Base-by-base conservation (phyloP, 148 eudicot species). In the Cornus suecica region DNA sequence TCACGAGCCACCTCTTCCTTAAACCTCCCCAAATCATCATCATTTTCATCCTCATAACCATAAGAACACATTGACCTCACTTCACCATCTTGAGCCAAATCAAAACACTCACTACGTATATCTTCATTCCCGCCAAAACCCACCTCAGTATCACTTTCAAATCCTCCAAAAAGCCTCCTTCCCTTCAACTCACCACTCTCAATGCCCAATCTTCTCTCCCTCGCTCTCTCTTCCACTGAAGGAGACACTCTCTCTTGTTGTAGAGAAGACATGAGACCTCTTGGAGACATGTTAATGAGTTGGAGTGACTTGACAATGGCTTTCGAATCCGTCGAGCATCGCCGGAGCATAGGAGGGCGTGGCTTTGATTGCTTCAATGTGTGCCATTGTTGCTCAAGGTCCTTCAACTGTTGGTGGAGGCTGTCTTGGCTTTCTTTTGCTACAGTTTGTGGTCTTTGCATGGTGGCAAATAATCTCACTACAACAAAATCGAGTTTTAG, bases 201-300 rank as follows among this genome's bases (percentile, higher is more conserved):
- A 16, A 13, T 48, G 2, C 4, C 54, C 20, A 48, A 1, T 16
- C 20, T 66, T 24, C 70, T 48, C 54, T 48, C 54, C 1, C 54
- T 48, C 5, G 2, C 18, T 48, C 13, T 48, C 54, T 48, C 54
- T 48, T 1, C 20, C 54, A 48, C 54, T 48, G 54, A 48, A 48
- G 18, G 20, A 48, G 54, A 48, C 54, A 16, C 15, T 8, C 72
- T 10, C 42, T 37, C 37, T 7, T 32, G 42, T 15, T 74, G 81
- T 16, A 78, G 81, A 15, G 81, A 78, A 78, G 72, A 73, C 77
- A 78, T 78, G 31, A 78, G 67, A 42, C 26, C 68, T 28, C 77
- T 73, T 0, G 81, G 81, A 26, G 81, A 78, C 22, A 66, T 73
- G 56, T 67, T 42, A 8, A 78, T 45, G 25, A 71, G 54, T 2